Conservation (phyloP, 1,284 basidiomycete genomes). For the Cerioporus squamosus region DNA sequence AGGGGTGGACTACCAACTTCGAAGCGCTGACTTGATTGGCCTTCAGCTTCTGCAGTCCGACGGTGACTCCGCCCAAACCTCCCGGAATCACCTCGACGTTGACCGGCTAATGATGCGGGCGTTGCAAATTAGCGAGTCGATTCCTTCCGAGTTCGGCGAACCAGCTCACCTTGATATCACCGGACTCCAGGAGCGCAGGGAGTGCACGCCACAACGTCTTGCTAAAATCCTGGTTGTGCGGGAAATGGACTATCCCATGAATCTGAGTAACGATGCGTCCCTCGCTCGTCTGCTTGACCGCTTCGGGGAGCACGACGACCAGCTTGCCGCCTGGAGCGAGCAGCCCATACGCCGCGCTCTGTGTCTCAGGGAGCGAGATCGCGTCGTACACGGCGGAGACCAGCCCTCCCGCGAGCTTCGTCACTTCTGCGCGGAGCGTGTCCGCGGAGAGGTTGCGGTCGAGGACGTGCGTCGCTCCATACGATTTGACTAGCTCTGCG, state of each 20-base stretch:
- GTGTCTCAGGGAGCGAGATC: constrained; percentile 22
- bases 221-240: constrained; percentile 18
- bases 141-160: neutral
- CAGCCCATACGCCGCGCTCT: constrained; percentile 28
- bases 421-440: constrained; percentile 22
- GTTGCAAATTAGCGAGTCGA: neutral
- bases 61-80: constrained; percentile 50
- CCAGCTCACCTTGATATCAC: constrained; percentile 8
- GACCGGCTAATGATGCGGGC: constrained; percentile 17
- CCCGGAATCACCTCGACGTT: constrained; percentile 46
- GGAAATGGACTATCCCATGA: constrained; percentile 37
- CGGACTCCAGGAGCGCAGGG: constrained; percentile 26
- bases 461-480: constrained; percentile 43
- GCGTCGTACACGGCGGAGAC: constrained; percentile 33
- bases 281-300: constrained; percentile 9
- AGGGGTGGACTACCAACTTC: constrained; percentile 54
- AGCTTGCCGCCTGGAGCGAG: constrained; percentile 30
- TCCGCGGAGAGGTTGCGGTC: constrained; percentile 30
- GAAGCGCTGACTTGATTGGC: constrained; percentile 46
- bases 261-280: constrained; percentile 12
- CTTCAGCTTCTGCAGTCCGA: constrained; percentile 47
- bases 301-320: constrained; percentile 13
- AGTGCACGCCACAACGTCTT: constrained; percentile 48
- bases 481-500: constrained; percentile 33
- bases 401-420: constrained; percentile 22